phyloP scores from a whole-genome alignment of 305 asterid genomes.

The Rubia peregrina region DNA sequence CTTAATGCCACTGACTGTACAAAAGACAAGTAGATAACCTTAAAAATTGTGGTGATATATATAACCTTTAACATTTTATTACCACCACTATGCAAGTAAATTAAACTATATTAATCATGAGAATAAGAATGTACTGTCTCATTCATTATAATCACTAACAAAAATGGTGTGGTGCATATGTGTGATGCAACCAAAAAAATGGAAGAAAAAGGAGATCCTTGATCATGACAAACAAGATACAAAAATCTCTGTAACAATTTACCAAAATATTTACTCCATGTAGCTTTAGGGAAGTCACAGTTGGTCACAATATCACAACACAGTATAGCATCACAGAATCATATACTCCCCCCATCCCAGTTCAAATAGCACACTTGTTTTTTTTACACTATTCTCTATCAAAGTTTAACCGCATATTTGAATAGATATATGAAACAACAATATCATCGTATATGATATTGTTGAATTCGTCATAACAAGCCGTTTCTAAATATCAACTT shows the following conservation, averaged over 20 bases:
- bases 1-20: constrained; percentile 71
- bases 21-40: constrained; percentile 13
- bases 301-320: neutral
- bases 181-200: neutral
- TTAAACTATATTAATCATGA: neutral
- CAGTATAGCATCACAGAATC: neutral
- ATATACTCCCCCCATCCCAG: too few relatives aligned
- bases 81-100: neutral
- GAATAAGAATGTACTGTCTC: neutral
- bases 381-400: too few relatives aligned
- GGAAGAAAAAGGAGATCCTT: neutral
- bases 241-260: neutral
- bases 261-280: too few relatives aligned
- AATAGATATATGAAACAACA: too few relatives aligned
- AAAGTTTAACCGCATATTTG: too few relatives aligned
- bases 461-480: too few relatives aligned
- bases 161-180: neutral
- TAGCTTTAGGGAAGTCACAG: neutral
- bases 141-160: neutral
- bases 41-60: neutral
- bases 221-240: neutral
- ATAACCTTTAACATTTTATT: neutral
- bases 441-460: too few relatives aligned
- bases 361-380: too few relatives aligned
- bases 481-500: too few relatives aligned